Evolutionary conservation across 148 eudicot genomes (phyloP).

Genomic region (Vaccinium myrtillus): DNA sequence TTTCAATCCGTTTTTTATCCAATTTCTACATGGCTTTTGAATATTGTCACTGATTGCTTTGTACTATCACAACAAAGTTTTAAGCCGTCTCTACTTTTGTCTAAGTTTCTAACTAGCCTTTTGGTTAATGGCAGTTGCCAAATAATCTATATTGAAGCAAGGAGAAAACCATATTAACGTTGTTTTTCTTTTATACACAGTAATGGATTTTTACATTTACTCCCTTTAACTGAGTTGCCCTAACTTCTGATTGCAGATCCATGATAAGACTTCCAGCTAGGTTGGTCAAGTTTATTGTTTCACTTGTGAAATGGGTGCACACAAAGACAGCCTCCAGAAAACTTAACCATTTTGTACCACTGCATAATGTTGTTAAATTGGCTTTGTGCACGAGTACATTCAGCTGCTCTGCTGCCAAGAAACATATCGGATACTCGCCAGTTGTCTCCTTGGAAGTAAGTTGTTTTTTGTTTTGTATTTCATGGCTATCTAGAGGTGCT

Average conservation of each 20-base stretch:
- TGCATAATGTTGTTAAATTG: slow-evolving; percentile 49
- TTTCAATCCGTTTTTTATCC: not conserved
- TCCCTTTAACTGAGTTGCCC: slow-evolving; percentile 16
- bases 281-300: slow-evolving; percentile 39
- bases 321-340: slow-evolving; percentile 48
- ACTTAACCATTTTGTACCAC: slow-evolving; percentile 32
- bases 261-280: slow-evolving; percentile 60
- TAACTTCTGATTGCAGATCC: slow-evolving; percentile 51
- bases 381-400: slow-evolving; percentile 63
- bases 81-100: not conserved
- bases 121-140: not conserved
- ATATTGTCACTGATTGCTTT: not conserved
- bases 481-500: not conserved
- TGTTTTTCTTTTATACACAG: not conserved
- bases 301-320: slow-evolving; percentile 52
- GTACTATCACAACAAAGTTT: not conserved
- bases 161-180: not conserved
- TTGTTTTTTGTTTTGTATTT: slow-evolving; percentile 12
- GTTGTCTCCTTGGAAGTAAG: slow-evolving; percentile 77
- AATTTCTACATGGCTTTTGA: not conserved
- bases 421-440: slow-evolving; percentile 69
- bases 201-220: not conserved
- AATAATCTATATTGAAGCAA: not conserved
- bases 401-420: slow-evolving; percentile 75
- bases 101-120: not conserved